Evolutionary conservation across 2,329 filamentous ascomycete species (phyloP).

Genomic region (Didymella glomerata): DNA sequence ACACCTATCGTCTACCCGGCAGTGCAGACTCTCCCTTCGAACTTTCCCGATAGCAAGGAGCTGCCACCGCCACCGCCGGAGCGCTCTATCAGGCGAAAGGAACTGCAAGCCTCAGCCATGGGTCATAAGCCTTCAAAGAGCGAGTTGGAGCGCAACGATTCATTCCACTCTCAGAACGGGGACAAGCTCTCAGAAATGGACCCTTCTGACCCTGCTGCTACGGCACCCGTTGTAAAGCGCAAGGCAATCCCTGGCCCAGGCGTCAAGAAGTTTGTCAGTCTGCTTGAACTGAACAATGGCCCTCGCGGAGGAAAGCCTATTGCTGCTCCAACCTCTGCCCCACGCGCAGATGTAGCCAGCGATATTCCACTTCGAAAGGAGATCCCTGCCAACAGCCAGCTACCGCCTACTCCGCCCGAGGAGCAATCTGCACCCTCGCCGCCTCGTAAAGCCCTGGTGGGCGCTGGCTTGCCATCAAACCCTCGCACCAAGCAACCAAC

Average conservation of each 20-base stretch:
- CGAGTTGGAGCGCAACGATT: constrained; percentile 39
- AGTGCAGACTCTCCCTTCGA: constrained; percentile 20
- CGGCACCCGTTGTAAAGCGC: constrained; percentile 33
- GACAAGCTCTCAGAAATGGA: constrained; percentile 4
- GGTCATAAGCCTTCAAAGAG: constrained; percentile 36
- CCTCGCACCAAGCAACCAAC: constrained; percentile 36
- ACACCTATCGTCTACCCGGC: constrained; percentile 26
- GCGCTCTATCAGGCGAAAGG: constrained; percentile 41
- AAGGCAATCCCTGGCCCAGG: constrained; percentile 35
- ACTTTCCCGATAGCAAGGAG: constrained; percentile 33
- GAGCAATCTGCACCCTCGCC: constrained; percentile 25
- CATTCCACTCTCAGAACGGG: constrained; percentile 37
- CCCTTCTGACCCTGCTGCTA: constrained; percentile 13
- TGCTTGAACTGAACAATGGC: constrained; percentile 41
- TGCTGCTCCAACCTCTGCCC: constrained; percentile 31
- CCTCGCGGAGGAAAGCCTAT: constrained; percentile 42
- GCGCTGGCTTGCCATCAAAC: constrained; percentile 42
- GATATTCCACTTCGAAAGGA: constrained; percentile 9
- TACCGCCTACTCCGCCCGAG: constrained; percentile 47
- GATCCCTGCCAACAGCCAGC: constrained; percentile 13
- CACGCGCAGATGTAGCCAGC: constrained; percentile 22
- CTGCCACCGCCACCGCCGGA: constrained; percentile 48
- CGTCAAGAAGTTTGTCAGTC: constrained; percentile 39
- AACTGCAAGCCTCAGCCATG: constrained; percentile 27
- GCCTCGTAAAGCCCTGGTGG: constrained; percentile 36